phyloP scores from a whole-genome alignment of 352 stramenopile species.

The Pythium dissimile region DNA sequence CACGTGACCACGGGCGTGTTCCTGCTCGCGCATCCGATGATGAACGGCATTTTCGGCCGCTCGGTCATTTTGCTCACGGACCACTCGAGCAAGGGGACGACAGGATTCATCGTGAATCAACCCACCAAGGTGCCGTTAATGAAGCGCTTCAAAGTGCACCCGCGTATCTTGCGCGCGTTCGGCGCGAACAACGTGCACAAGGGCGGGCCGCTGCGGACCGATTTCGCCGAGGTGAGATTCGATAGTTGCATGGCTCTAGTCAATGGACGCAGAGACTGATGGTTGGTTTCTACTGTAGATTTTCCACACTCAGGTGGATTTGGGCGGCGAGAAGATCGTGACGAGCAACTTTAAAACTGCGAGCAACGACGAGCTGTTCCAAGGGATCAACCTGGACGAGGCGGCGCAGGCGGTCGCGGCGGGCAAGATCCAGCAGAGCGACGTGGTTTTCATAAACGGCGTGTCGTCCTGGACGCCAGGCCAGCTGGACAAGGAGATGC shows the following conservation, averaged over 20 bases:
- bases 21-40: constrained; percentile 67
- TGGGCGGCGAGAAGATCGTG: constrained; percentile 55
- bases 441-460: constrained; percentile 79
- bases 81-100: constrained; percentile 50
- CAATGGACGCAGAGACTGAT: neutral
- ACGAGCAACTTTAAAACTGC: constrained; percentile 41
- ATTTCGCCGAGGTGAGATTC: constrained; percentile 48
- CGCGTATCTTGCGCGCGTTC: constrained; percentile 54
- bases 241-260: neutral
- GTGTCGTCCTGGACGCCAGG: constrained; percentile 65
- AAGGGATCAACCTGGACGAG: constrained; percentile 61
- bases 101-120: constrained; percentile 78
- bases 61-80: constrained; percentile 74
- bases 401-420: constrained; percentile 57
- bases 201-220: constrained; percentile 61
- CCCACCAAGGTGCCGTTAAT: constrained; percentile 47
- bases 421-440: constrained; percentile 42
- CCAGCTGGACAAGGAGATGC: constrained; percentile 70
- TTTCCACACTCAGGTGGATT: constrained; percentile 47
- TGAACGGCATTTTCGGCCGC: constrained; percentile 66
- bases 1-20: constrained; percentile 52
- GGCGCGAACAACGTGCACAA: constrained; percentile 52
- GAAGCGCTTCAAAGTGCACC: constrained; percentile 57
- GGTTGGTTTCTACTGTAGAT: constrained; percentile 29
- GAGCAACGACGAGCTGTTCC: constrained; percentile 49